These are phyloP conservation scores for Hypoxylon fragiforme DNA, from an alignment of 495 filamentous ascomycete genomes.

Conservation along the genomic window DNA sequence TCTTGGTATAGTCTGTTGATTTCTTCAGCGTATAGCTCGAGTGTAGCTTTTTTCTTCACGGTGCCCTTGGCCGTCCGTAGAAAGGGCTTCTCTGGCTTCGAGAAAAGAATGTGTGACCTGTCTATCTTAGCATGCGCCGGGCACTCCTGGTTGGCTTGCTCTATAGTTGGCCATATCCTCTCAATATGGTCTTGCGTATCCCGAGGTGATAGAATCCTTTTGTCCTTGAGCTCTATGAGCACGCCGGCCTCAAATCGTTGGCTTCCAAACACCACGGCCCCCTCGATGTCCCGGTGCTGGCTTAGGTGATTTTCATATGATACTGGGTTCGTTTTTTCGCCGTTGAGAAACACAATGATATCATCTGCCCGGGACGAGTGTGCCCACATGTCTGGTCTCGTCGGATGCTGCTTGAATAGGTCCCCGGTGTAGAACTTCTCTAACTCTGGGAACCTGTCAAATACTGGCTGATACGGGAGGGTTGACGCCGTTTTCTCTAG, in stretches of 20 bases:
- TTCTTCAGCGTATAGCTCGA: not conserved
- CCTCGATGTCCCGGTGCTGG: not conserved
- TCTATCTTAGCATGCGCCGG: not conserved
- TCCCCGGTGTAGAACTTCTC: not conserved
- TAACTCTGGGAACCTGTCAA: not conserved
- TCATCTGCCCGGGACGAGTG: not conserved
- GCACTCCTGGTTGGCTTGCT: not conserved
- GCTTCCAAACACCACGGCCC: not conserved
- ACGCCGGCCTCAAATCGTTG: not conserved
- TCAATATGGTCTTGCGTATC: not conserved
- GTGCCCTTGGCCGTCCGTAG: not conserved
- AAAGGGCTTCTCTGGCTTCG: not conserved
- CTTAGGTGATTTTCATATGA: not conserved
- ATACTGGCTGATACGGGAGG: not conserved
- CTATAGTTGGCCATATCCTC: not conserved
- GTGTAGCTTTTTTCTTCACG: not conserved
- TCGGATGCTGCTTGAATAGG: not conserved
- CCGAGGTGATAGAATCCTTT: not conserved
- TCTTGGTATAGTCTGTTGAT: not conserved
- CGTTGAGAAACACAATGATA: not conserved
- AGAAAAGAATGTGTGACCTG: not conserved
- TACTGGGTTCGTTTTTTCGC: not conserved
- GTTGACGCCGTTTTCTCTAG: constrained; percentile 17
- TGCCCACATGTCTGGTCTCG: not conserved
- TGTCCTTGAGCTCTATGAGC: not conserved